phyloP scores from a whole-genome alignment of 2,329 filamentous ascomycete species.

The Canariomyces notabilis region DNA sequence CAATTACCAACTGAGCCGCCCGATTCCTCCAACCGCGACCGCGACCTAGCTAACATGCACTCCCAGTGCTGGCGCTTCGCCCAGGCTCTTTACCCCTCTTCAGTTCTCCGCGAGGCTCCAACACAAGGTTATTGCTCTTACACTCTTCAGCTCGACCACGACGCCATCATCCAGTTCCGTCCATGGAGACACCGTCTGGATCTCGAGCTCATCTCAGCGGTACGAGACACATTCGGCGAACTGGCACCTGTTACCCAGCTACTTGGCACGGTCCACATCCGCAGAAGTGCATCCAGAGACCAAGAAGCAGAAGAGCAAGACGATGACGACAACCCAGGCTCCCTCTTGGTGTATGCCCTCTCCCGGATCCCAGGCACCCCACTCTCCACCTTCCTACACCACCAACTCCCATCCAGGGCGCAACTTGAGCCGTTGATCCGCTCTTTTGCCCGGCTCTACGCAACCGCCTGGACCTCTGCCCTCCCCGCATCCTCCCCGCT shows the following conservation, averaged over 20 bases:
- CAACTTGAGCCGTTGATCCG: constrained; percentile 32
- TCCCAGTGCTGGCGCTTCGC: background rate
- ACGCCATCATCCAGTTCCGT: constrained; percentile 45
- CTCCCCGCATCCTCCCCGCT: constrained; percentile 8
- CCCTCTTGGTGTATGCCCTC: constrained; percentile 39
- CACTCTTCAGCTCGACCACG: constrained; percentile 38
- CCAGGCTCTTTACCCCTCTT: background rate
- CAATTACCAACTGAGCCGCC: too few species aligned
- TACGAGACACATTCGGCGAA: constrained; percentile 35
- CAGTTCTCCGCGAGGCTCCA: constrained; percentile 29
- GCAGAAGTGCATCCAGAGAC: too few species aligned
- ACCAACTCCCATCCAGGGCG: constrained; percentile 11
- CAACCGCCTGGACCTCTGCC: constrained; percentile 32
- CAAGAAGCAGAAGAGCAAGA: too few species aligned
- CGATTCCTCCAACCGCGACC: too few species aligned
- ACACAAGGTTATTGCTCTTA: constrained; percentile 50
- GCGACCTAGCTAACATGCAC: background rate
- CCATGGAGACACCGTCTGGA: constrained; percentile 40
- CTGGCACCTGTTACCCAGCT: constrained; percentile 39
- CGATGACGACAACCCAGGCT: background rate
- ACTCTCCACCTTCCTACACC: constrained; percentile 27
- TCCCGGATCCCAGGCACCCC: constrained; percentile 38
- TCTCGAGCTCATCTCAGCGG: constrained; percentile 32
- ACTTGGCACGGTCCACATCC: constrained; percentile 31
- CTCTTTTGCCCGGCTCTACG: constrained; percentile 40